Base-by-base conservation (phyloP, 2,329 filamentous ascomycete species). In the Arthrobotrys sphaeroides region DNA sequence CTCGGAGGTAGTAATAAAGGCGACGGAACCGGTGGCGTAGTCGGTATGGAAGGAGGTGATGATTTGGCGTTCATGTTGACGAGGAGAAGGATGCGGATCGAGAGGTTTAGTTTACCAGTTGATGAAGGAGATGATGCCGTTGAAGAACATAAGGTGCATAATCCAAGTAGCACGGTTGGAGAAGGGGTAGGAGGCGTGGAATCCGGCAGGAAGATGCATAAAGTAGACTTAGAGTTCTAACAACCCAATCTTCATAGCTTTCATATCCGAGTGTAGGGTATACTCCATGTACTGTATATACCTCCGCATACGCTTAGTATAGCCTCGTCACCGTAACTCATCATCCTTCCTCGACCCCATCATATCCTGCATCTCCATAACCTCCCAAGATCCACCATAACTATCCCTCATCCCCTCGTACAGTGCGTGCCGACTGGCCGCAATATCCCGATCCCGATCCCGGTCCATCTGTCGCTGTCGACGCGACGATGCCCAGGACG, bases 61-160 rank as follows among this genome's bases (percentile, higher is more conserved):
- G 93, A 97, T 82, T 87, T 97, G 83, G 93, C 93, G 3, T 99
- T 99, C 82, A 94, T 90, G 75, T 84, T 99, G 60, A 97, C 93
- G 82, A 87, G 92, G 79, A 90, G 88, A 79, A 94, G 92, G 60
- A 89, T 99, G 78, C 87, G 92, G 40, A 93, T 99, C 77, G 91
- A 90, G 79, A 93, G 93, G 0, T 97, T 93, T 82, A 95, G 91
- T 81, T 85, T 99, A 45, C 95, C 95, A 24, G 95, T 95, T 0
- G 85, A 94, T 42, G 91, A 93, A 65, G 92, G 91, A 1, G 92
- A 93, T 78, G 84, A 85, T 26, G 82, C 83, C 7, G 77, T 64
- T 12, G 82, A 81, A 68, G 81, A 83, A 40, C 81, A 80, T 64
- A 81, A 83, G 38, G 81, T 87, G 31, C 51, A 53, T 51, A 74